Evolutionary conservation across 305 asterid species (phyloP).

Genomic region (Ilex paraguariensis): DNA sequence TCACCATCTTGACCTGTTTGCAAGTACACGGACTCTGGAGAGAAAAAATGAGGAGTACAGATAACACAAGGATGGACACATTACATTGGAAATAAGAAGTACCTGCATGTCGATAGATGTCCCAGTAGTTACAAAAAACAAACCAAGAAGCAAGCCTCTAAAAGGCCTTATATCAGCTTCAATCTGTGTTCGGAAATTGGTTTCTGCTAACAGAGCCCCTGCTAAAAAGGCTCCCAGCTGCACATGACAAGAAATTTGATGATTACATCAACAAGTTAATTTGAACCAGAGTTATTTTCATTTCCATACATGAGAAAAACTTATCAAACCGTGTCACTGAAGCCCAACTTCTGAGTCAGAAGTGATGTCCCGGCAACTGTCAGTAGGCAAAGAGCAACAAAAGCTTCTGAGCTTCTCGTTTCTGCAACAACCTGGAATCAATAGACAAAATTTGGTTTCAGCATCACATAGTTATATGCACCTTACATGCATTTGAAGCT

Average conservation of each 20-base stretch:
- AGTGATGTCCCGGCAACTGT: slow-evolving; percentile 98
- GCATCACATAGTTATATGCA: slow-evolving; percentile 6
- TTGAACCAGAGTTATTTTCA: background rate
- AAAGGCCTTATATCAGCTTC: slow-evolving; percentile 99
- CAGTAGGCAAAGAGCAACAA: slow-evolving; percentile 94
- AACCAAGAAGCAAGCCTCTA: slow-evolving; percentile 92
- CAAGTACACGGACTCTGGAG: background rate
- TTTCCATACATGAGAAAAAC: slow-evolving; percentile 14
- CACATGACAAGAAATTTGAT: slow-evolving; percentile 18
- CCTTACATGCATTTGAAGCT: slow-evolving; percentile 5
- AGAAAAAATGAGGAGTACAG: background rate
- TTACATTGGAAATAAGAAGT: background rate
- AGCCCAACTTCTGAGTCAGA: slow-evolving; percentile 87
- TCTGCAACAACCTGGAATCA: slow-evolving; percentile 88
- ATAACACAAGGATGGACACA: background rate
- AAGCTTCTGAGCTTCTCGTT: slow-evolving; percentile 94
- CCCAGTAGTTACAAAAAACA: slow-evolving; percentile 97
- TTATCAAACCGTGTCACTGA: slow-evolving; percentile 93
- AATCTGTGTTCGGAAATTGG: slow-evolving; percentile 95
- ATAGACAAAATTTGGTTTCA: slow-evolving; percentile 25
- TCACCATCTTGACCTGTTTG: too few relatives aligned
- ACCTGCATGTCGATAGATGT: slow-evolving; percentile 96
- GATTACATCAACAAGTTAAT: too few relatives aligned
- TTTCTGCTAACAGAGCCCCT: slow-evolving; percentile 94
- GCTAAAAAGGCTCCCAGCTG: slow-evolving; percentile 98